Evolutionary conservation across 2,329 filamentous ascomycete species (phyloP), one percentile per base, ranked within the genome.

Genomic region (Claviceps arundinis): DNA sequence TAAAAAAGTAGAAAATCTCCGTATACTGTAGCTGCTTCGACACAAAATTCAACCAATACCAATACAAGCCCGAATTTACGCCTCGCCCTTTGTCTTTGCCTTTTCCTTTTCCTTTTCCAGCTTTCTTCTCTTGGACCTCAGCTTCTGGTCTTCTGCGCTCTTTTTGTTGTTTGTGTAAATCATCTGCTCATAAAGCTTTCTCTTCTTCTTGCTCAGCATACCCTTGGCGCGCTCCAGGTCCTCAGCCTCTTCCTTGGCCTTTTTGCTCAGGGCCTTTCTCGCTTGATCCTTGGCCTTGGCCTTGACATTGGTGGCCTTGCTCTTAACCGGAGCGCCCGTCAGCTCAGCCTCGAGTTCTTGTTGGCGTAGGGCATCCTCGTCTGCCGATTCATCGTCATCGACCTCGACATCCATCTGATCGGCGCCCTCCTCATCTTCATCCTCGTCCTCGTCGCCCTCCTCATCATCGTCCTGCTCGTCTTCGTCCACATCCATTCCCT

Each of bases 131-230:
- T 98, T 98, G 53, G 77, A 79, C 60, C 90, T 80, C 66, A 98
- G 72, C 71, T 84, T 87, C 73, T 91, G 85, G 47, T 91, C 87
- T 73, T 95, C 89, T 26, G 82, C 85, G 59, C 91, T 91, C 75
- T 89, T 87, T 78, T 93, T 90, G 72, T 85, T 90, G 70, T 96
- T 95, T 56, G 83, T 89, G 71, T 95, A 94, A 64, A 89, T 78
- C 88, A 98, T 98, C 75, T 96, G 93, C 75, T 97, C 93, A 59
- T 91, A 85, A 63, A 96, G 74, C 82, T 96, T 96, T 63, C 93
- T 79, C 82, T 97, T 98, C 80, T 94, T 93, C 70, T 94, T 87
- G 69, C 86, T 87, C 75, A 97, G 84, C 93, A 98, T 98, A 73
- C 94, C 93, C 81, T 95, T 96, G 67, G 88, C 85, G 56, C 91